Base-by-base conservation (phyloP, 345 rosid genomes). In the Brassica napus region DNA sequence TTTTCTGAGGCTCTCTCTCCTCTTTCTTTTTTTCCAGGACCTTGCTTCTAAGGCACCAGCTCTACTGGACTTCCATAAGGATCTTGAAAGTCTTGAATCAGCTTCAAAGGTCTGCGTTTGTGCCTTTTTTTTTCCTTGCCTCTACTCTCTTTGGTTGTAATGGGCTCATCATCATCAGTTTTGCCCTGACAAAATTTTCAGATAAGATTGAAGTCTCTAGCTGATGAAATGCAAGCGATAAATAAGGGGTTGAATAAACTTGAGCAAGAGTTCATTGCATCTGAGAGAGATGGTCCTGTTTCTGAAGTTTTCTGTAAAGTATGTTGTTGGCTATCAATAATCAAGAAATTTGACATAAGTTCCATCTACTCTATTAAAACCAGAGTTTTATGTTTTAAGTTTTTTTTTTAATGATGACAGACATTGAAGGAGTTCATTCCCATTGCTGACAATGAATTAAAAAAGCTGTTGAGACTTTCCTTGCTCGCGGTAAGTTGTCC, bases 141-240 rank as follows among this genome's bases (percentile, higher is more conserved):
- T 69, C 35, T 57, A 57, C 31, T 12, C 30, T 10, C 42, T 35
- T 69, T 57, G 26, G 28, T 35, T 61, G 55, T 23, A 24, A 61
- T 57, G 49, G 57, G 60, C 62, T 55, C 68, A 74, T 69, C 58
- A 58, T 23, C 49, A 42, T 42, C 49, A 42, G 54, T 26, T 69
- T 35, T 65, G 64, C 77, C 57, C 52, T 74, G 32, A 28, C 71
- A 35, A 54, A 31, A 8, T 12, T 34, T 74, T 85, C 90, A 95
- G 98, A 90, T 91, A 52, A 96, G 89, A 88, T 65, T 93, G 89
- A 91, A 95, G 83, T 88, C 91, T 37, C 83, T 95, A 79, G 98
- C 94, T 14, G 97, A 91, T 81, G 97, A 95, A 89, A 93, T 91
- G 99, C 97, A 93, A 85, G 97, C 97, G 62, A 89, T 95, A 77